Conservation (phyloP, 108 stramenopile species). For the Skeletonema potamos region DNA sequence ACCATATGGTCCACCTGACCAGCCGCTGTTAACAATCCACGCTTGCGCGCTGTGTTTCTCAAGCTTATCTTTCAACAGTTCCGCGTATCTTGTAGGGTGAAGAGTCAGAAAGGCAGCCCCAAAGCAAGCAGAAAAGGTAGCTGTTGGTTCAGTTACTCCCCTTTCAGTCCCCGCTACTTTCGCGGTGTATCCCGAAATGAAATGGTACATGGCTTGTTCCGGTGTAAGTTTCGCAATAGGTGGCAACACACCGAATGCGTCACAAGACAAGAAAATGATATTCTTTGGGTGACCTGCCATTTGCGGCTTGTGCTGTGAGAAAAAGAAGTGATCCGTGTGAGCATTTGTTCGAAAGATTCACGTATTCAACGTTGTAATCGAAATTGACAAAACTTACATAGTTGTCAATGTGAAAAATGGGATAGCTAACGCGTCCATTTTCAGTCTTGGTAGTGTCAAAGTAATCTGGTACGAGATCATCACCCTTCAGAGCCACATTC, state of each 20-base stretch:
- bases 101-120: slow-evolving; percentile 98
- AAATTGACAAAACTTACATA: slow-evolving; percentile 58
- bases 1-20: slow-evolving; percentile 95
- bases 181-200: slow-evolving; percentile 96
- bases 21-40: slow-evolving; percentile 97
- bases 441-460: slow-evolving; percentile 92
- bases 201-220: slow-evolving; percentile 98
- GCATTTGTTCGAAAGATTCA: background rate
- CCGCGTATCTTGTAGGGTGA: slow-evolving; percentile 94
- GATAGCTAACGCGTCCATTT: slow-evolving; percentile 97
- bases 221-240: slow-evolving; percentile 91
- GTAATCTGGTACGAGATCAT: slow-evolving; percentile 83
- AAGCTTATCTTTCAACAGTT: slow-evolving; percentile 91
- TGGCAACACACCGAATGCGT: slow-evolving; percentile 97
- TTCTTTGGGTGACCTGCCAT: slow-evolving; percentile 96
- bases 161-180: slow-evolving; percentile 99
- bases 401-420: slow-evolving; percentile 92
- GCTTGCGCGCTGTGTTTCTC: slow-evolving; percentile 86
- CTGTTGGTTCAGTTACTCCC: slow-evolving; percentile 91
- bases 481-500: slow-evolving; percentile 83
- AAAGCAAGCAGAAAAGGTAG: slow-evolving; percentile 95
- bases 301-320: slow-evolving; percentile 79
- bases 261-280: slow-evolving; percentile 95
- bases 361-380: background rate
- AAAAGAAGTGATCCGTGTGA: slow-evolving; percentile 9